Percentiles rank a stretch among this genome's conserved stretches.
These are phyloP conservation scores for Xylaria sp. DNA, from an alignment of 495 filamentous ascomycete genomes.

Conservation along the genomic window DNA sequence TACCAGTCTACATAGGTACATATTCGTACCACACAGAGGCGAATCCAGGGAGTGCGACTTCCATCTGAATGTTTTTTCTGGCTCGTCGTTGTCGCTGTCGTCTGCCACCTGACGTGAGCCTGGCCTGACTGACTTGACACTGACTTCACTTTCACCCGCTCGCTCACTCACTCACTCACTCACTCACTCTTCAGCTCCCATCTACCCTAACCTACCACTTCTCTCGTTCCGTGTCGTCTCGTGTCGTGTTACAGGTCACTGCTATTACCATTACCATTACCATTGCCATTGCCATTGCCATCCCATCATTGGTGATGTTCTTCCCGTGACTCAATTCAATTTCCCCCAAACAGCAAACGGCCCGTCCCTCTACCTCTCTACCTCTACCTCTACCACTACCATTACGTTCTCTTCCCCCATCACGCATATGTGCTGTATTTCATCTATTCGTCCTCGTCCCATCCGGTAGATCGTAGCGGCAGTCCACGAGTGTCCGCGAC, in stretches of 20 bases:
- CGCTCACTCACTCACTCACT: no score
- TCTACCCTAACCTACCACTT: constrained; percentile 1
- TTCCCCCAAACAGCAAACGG: constrained; percentile 13
- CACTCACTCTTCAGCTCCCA: neutral
- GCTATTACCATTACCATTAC: neutral
- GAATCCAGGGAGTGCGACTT: constrained; percentile 2
- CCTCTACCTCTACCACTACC: no score
- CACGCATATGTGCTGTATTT: constrained; percentile 6
- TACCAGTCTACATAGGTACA: no score
- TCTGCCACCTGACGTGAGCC: constrained; percentile 20
- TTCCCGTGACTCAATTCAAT: constrained; percentile 15
- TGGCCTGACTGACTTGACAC: no score
- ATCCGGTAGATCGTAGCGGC: constrained; percentile 11
- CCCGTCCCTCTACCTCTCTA: constrained; percentile 25
- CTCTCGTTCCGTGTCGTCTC: neutral
- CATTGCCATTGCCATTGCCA: neutral
- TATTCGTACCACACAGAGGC: neutral
- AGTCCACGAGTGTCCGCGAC: constrained; percentile 7
- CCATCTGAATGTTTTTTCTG: neutral
- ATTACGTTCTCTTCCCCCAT: constrained; percentile 1
- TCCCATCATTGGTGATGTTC: neutral
- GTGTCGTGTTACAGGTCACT: constrained; percentile 18
- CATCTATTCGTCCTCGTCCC: constrained; percentile 7
- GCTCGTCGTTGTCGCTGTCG: constrained; percentile 6
- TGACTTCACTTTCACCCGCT: no score